Conservation (phyloP, 2,329 filamentous ascomycete species). For the Colletotrichum kahawae region DNA sequence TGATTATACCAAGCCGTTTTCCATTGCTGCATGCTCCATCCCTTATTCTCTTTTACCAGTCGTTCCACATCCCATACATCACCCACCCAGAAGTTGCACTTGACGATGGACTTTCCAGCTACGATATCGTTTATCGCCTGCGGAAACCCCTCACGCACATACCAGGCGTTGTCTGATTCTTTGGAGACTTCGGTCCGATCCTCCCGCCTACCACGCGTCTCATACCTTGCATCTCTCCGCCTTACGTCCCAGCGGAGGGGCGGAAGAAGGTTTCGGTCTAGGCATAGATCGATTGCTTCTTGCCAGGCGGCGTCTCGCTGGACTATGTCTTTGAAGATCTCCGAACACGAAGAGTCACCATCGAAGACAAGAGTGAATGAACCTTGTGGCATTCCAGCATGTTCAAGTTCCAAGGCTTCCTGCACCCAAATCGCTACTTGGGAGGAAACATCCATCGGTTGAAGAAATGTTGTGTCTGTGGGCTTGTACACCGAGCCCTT, state of each 20-base stretch:
- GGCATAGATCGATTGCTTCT: background rate
- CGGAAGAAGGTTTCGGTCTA: background rate
- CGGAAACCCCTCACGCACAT: no score
- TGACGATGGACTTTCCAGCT: no score
- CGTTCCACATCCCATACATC: background rate
- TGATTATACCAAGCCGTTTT: background rate
- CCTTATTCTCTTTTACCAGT: background rate
- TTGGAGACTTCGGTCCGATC: no score
- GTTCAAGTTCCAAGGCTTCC: background rate
- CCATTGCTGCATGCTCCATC: background rate
- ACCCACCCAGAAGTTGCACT: background rate
- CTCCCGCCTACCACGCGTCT: background rate
- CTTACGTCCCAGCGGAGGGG: no score
- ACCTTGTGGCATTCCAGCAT: background rate
- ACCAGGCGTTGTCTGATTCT: background rate
- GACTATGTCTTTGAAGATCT: background rate
- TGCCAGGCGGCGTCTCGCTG: background rate
- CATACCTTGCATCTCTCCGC: background rate
- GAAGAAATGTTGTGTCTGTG: background rate
- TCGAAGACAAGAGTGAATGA: background rate
- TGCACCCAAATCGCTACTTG: background rate
- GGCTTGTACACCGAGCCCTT: no score
- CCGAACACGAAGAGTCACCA: background rate
- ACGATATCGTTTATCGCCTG: no score
- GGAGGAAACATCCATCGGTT: background rate